Evolutionary conservation across 495 filamentous ascomycete species (phyloP), one percentile per base, ranked within the genome.

Genomic region (Podospora pseudocomata): DNA sequence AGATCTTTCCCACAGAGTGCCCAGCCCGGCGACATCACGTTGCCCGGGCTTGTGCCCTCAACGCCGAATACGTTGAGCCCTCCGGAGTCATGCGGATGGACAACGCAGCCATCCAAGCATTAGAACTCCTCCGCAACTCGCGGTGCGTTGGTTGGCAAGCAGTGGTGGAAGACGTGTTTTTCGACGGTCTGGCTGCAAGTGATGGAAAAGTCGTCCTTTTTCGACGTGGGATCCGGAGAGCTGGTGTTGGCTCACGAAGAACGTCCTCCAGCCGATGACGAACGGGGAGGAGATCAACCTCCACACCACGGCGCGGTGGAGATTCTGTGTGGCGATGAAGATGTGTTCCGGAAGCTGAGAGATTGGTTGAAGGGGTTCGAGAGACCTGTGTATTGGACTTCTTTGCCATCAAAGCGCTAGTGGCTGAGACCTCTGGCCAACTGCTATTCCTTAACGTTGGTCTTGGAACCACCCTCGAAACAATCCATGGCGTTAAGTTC

Each of bases 1-100:
- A 32, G 30, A 23, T 23, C 1, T 23, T 23, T 23, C 23, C 23
- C 23, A 1, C 23, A 23, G 23, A 23, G 23, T 23, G 23, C 23
- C 23, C 23, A 23, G 23, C 23, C 23, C 23, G 23, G 23, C 23
- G 1, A 23, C 23, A 23, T 23, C 23, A 23, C 23, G 23, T 23
- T 23, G 23, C 23, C 82, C 85, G 55, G 90, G 94, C 72, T 93
- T 93, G 19, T 84, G 13, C 39, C 39, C 39, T 99, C 32, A 88
- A 92, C 2, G 90, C 97, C 73, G 90, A 88, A 70, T 97, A 95
- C 71, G 88, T 91, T 73, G 89, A 92, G n/a, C 93, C 93, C 1
- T 90, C 96, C 73, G 92, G 92, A 20, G 90, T 92, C 0, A 97
- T 99, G 95, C 91, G 94, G 80, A 93, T 97, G 69, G 95, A 97